Evolutionary conservation across 2,329 filamentous ascomycete species (phyloP).

Genomic region (Neopestalotiopsis sp.): DNA sequence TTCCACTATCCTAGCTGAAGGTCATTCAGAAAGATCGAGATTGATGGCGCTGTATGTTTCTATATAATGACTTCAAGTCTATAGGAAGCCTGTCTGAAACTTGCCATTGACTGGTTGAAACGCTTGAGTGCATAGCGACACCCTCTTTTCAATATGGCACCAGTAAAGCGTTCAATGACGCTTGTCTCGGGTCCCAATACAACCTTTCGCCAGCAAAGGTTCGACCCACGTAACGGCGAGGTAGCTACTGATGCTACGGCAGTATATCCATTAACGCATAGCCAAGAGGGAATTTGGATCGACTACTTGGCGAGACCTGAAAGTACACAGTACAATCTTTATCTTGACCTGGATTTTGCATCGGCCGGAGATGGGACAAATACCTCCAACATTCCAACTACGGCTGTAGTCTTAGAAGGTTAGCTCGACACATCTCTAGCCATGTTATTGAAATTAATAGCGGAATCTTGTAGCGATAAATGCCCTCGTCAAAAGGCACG

Average conservation of each 20-base stretch:
- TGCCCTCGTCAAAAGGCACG: not conserved
- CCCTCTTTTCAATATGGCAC: not conserved
- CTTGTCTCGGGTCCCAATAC: not conserved
- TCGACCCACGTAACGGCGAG: not conserved
- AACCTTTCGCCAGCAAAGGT: not conserved
- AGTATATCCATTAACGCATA: not conserved
- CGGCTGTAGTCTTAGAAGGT: not conserved
- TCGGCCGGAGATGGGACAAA: not conserved
- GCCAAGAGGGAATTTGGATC: conserved; percentile 7
- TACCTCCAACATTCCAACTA: not conserved
- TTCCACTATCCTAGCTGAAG: not conserved
- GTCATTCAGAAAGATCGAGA: not conserved
- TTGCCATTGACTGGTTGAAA: not conserved
- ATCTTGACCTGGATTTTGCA: not conserved
- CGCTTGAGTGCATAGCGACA: not conserved
- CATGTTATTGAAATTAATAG: not conserved
- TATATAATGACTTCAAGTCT: not conserved
- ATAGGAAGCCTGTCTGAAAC: not conserved
- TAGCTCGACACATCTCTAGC: not conserved
- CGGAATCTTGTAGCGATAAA: not conserved
- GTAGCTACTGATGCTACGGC: not conserved
- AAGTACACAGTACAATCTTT: not conserved
- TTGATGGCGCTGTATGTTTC: not conserved
- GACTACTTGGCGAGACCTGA: not conserved
- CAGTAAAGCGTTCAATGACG: not conserved